Conservation (phyloP, 768 basidiomycete species). For the Rossbeevera mucosa region DNA sequence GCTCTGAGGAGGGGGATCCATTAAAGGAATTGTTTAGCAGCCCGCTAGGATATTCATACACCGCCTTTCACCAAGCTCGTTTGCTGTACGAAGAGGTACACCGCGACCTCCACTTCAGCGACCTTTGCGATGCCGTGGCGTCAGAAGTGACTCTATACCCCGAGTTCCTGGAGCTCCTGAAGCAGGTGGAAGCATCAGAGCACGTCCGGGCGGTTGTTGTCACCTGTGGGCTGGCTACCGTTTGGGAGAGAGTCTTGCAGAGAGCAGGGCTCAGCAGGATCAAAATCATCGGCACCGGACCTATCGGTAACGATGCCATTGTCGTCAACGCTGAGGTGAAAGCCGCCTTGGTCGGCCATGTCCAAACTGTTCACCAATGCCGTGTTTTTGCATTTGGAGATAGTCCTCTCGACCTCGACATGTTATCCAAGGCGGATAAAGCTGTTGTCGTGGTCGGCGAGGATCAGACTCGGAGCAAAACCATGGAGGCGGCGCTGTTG, state of each 20-base stretch:
- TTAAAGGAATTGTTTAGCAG: constrained; percentile 12
- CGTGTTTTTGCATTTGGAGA: constrained; percentile 11
- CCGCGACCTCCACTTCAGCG: constrained; percentile 6
- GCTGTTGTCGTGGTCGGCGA: constrained; percentile 12
- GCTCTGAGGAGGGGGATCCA: constrained; percentile 7
- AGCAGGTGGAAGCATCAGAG: constrained; percentile 17
- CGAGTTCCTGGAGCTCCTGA: constrained; percentile 15
- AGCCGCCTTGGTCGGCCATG: constrained; percentile 13
- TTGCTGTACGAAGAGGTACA: constrained; percentile 12
- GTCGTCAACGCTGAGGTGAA: constrained; percentile 13
- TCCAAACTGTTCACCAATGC: constrained; percentile 11
- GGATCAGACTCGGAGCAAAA: constrained; percentile 12
- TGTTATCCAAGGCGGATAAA: constrained; percentile 15
- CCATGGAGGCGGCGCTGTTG: constrained; percentile 10
- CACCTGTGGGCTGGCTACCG: constrained; percentile 7
- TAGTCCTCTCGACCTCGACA: constrained; percentile 12
- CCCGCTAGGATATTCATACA: constrained; percentile 12
- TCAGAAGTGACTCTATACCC: constrained; percentile 12
- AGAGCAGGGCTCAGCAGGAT: constrained; percentile 15
- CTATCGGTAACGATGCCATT: constrained; percentile 8
- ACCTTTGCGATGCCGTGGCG: constrained; percentile 15
- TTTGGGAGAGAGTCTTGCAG: constrained; percentile 14
- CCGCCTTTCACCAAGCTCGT: constrained; percentile 10
- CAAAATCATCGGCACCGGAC: constrained; percentile 8
- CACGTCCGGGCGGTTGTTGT: constrained; percentile 13